Base-by-base conservation (phyloP, 176 grass and related monocot genomes). In the Phoenix dactylifera region DNA sequence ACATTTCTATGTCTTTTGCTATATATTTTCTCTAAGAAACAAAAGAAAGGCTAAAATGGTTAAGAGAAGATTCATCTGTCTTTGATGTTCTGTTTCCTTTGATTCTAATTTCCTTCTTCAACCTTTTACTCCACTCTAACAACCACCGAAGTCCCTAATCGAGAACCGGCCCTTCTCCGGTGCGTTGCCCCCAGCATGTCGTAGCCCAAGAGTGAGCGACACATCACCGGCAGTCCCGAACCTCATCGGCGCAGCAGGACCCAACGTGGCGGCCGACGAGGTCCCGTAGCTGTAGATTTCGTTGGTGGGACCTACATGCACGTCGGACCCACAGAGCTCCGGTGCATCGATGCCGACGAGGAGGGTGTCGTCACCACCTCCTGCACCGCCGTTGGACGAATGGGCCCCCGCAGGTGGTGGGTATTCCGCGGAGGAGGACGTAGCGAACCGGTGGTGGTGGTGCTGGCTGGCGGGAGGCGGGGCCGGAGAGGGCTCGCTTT, bases 161-260 rank as follows among this genome's bases (percentile, higher is more conserved):
- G 87, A 79, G 85, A 92, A 90, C 22, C 84, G 65, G 67, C 74
- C 73, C 59, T 71, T 86, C 80, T 72, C 70, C 50, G 59, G n/a
- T 10, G 58, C 49, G 19, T 24, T 20, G 4, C 73, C 76, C 14
- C 82, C 87, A 4, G 81, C 84, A 54, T 98, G 93, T 64, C 83
- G 93, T 52, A 98, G 76, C 23, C 93, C 93, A 23, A 98, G n/a
- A 22, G 93, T 98, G 19, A 98, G 79, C 14, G 93, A 98, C 56
- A 98, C 87, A 66, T 98, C 88, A 50, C 93, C 79, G 3, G 83
- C 68, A 0, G 78, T 55, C 5, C 84, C 87, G 61, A 90, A 88
- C 55, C 93, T 72, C 80, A 88, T 51, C 63, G 80, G 69, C 39
- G 77, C 57, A 2, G 75, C 62, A 19, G 76, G 72, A 17, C 71